A percentile compares a stretch with the other conserved stretches of the same genome.
These are phyloP conservation scores for Sugiyamaella marilandica DNA, from an alignment of 805 yeast species.

Conservation along the genomic window DNA sequence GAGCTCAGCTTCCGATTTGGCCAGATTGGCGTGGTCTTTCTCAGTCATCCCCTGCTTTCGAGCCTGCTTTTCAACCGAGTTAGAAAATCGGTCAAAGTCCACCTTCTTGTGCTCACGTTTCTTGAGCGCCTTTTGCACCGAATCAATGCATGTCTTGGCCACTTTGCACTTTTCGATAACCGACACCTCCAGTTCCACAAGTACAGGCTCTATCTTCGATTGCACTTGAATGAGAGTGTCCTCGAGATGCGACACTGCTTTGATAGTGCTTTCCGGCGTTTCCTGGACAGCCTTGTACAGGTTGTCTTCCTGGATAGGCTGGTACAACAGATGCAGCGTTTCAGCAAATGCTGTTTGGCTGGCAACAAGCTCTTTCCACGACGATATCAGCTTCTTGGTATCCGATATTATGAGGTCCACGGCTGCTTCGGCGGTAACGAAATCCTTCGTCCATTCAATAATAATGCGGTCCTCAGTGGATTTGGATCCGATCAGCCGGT, in stretches of 20 bases:
- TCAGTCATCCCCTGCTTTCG: constrained; percentile 27
- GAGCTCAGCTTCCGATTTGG: constrained; percentile 27
- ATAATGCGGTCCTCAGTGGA: constrained; percentile 32
- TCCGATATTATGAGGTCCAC: constrained; percentile 24
- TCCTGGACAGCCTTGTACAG: constrained; percentile 27
- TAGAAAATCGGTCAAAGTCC: constrained; percentile 34
- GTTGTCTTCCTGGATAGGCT: constrained; percentile 28
- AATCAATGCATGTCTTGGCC: constrained; percentile 26
- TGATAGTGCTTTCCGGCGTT: constrained; percentile 27
- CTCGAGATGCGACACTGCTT: constrained; percentile 26
- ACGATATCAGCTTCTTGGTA: constrained; percentile 21
- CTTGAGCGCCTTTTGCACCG: constrained; percentile 30
- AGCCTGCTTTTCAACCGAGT: constrained; percentile 29
- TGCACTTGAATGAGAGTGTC: constrained; percentile 22
- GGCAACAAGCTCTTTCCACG: constrained; percentile 25
- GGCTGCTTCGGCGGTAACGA: constrained; percentile 31
- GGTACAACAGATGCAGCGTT: constrained; percentile 21
- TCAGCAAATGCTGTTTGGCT: constrained; percentile 21
- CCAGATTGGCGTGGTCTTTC: constrained; percentile 26
- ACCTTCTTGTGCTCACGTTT: constrained; percentile 36
- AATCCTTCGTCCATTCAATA: constrained; percentile 34
- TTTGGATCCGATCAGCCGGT: constrained; percentile 32
- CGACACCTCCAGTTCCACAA: constrained; percentile 22
- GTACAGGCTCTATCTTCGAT: constrained; percentile 23
- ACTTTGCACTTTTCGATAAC: constrained; percentile 22